phyloP scores from a whole-genome alignment of 306 rosid genomes.

The Carpinus fangiana region DNA sequence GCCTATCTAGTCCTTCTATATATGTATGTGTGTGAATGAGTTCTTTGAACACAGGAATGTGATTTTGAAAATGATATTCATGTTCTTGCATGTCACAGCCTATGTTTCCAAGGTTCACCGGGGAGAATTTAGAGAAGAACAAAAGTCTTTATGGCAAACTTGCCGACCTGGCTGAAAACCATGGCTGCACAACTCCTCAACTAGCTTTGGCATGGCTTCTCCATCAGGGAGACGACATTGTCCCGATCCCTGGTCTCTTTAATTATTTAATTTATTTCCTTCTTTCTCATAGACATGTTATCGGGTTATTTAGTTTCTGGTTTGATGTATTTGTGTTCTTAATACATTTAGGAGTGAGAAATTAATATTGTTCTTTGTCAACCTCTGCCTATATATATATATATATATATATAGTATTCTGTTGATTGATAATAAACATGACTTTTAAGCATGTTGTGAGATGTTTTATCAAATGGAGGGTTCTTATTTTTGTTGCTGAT shows the following conservation, averaged over 20 bases:
- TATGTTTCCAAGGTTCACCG: conserved; percentile 64
- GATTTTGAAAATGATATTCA: conserved; percentile 13
- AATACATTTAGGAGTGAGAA: not conserved
- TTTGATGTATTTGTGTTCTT: not conserved
- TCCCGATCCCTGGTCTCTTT: conserved; percentile 66
- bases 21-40: not conserved
- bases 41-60: not conserved
- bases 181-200: conserved; percentile 61
- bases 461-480: conserved; percentile 10
- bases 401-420: not conserved
- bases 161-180: conserved; percentile 48
- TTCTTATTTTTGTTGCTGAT: not conserved
- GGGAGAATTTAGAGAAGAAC: conserved; percentile 70
- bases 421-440: not conserved
- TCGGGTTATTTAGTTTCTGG: no score
- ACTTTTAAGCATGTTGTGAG: conserved; percentile 3
- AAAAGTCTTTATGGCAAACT: conserved; percentile 44
- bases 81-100: conserved; percentile 30
- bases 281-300: no score
- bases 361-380: not conserved
- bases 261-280: not conserved
- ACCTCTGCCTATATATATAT: not conserved
- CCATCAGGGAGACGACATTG: conserved; percentile 58
- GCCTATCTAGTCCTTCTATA: no score
- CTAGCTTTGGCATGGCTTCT: conserved; percentile 76